Evolutionary conservation across 2,329 filamentous ascomycete species (phyloP), one percentile per base, ranked within the genome.

Genomic region (Nemania sp.): DNA sequence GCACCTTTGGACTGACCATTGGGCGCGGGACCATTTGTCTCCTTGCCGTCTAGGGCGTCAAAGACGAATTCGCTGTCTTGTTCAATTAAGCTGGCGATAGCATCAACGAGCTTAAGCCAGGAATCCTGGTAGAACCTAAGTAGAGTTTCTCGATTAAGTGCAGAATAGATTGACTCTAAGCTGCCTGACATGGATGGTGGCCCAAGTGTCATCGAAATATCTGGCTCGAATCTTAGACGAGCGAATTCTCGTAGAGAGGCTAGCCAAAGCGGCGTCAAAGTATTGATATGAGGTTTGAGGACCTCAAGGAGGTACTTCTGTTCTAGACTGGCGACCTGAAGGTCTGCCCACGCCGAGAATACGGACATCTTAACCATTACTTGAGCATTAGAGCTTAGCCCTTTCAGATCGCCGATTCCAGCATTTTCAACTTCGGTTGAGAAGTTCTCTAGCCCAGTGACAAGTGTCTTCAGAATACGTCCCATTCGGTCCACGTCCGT

Each of bases 401-500:
- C 93, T 80, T 93, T 93, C 5, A 99, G 85, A 73, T 99, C 97
- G 18, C 96, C 96, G 77, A 99, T 98, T 24, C 93, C 89, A 0
- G 92, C 93, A 51, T 91, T 92, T 74, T 97, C 92, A 0, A 88
- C 85, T 69, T 97, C 93, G 53, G 87, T 89, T 1, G 93, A 93
- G 76, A 98, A 97, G 79, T 95, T 97, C 75, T 98, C 95, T 1
- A 99, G 86, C 0, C 94, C 94, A 51, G 91, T 91, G 5, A 98
- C 93, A 1, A 99, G 86, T 0, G 97, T 92, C 82, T 98, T 98
- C 64, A 99, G 86, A 61, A 99, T 99, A 64, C 96, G 91, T 24
- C 96, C 96, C 96, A 99, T 99, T n/a, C 96, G 90, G 73, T 99
- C 97, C 8, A 98, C 90, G 79, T 98, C 96, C 0, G 94, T 98